Evolutionary conservation across 2,329 filamentous ascomycete genomes (phyloP).

Genomic region (Verticillium nonalfalfae): DNA sequence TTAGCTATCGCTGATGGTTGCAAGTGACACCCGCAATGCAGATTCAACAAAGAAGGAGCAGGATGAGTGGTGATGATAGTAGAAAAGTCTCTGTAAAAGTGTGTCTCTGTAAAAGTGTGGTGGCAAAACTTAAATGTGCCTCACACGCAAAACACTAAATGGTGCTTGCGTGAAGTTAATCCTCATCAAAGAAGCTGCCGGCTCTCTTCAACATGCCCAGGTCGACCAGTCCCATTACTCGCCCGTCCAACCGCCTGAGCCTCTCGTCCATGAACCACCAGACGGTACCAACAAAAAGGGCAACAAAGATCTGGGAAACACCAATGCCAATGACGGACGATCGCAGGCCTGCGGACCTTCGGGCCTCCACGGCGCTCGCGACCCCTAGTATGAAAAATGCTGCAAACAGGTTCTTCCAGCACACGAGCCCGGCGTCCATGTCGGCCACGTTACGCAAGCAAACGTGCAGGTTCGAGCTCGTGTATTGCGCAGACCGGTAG

Average conservation of each 20-base stretch:
- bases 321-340: conserved; percentile 32
- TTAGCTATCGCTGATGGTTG: too few relatives aligned
- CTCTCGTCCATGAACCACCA: conserved; percentile 37
- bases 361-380: conserved; percentile 24
- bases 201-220: conserved; percentile 33
- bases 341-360: conserved; percentile 24
- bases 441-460: conserved; percentile 39
- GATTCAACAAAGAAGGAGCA: not conserved
- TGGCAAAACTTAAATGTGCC: not conserved
- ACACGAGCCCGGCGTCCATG: conserved; percentile 36
- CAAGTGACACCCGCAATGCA: not conserved
- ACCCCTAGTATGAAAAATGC: conserved; percentile 37
- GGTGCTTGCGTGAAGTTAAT: conserved; percentile 14
- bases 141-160: not conserved
- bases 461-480: conserved; percentile 36
- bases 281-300: conserved; percentile 19
- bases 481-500: conserved; percentile 41
- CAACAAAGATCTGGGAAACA: conserved; percentile 33
- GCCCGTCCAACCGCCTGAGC: conserved; percentile 36
- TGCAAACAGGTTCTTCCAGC: conserved; percentile 31
- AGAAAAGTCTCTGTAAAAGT: not conserved
- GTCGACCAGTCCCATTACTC: conserved; percentile 39
- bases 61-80: not conserved
- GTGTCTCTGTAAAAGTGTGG: not conserved
- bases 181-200: conserved; percentile 39